These are phyloP conservation scores for Sonneratia alba DNA, from an alignment of 345 rosid genomes.

Conservation along the genomic window DNA sequence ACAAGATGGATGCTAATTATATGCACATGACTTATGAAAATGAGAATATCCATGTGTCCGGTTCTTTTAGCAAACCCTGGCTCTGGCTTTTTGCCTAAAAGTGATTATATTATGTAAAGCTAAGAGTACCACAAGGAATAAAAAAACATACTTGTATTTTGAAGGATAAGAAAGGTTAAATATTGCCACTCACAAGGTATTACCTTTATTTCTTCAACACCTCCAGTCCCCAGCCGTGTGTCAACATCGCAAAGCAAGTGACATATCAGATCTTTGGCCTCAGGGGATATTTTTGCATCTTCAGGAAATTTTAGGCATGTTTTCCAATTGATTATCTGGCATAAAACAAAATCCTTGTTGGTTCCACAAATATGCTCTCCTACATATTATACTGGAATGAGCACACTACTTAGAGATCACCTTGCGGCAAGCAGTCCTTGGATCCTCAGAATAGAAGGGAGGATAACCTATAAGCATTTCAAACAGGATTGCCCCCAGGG, in stretches of 20 bases:
- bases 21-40: background rate
- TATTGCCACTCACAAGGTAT: background rate
- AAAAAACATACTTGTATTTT: background rate
- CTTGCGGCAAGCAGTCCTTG: slow-evolving; percentile 92
- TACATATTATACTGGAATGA: background rate
- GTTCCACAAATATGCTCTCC: slow-evolving; percentile 12
- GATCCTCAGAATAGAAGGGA: slow-evolving; percentile 96
- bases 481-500: slow-evolving; percentile 92
- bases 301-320: slow-evolving; percentile 94
- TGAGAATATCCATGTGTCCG: background rate
- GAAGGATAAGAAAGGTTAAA: background rate
- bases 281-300: slow-evolving; percentile 72
- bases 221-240: slow-evolving; percentile 77
- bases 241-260: slow-evolving; percentile 92
- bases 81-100: background rate
- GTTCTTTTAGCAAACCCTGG: background rate
- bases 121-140: background rate
- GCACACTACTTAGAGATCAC: slow-evolving; percentile 17
- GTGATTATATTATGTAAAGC: background rate
- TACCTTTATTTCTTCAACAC: slow-evolving; percentile 88
- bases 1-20: background rate
- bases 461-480: slow-evolving; percentile 98
- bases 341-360: slow-evolving; percentile 13
- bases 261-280: slow-evolving; percentile 79
- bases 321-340: slow-evolving; percentile 86